Base-by-base conservation (phyloP, 1,139 yeast genomes). In the Yamadazyma sp. region DNA sequence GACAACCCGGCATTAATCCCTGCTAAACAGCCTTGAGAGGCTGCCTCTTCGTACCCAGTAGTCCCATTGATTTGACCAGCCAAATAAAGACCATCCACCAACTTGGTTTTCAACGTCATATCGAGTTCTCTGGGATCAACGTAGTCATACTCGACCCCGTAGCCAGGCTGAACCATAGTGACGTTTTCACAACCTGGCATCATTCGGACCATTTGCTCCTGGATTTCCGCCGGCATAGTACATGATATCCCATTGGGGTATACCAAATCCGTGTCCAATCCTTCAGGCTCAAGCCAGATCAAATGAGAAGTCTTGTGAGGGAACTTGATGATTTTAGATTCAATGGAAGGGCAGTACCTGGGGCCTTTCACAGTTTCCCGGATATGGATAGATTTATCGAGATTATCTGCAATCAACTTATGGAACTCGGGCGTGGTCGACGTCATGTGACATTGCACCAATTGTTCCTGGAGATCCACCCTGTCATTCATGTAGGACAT, bases 31-130 rank as follows among this genome's bases (percentile, higher is more conserved):
- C 99, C 99, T 57, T 92, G 98, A 0, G 98, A 83, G 2, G 97
- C 96, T 0, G 99, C 99, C 59, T 94, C 99, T 64, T 94, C 99
- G 54, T 94, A 94, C 0, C 99, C 99, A 0, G 99, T 94, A 1
- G 99, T 94, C 33, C 99, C 99, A 57, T 94, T 94, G 32, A 94
- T 94, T 62, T 94, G 99, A 1, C 99, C 99, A 0, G 98, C 99
- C 39, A 94, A 69, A 55, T 67, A 94, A 32, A 94, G 64, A 0
- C 98, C 98, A 14, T 73, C 66, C 1, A 94, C 81, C 5, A 79
- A 62, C 54, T 87, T 89, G 0, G 98, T 88, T 57, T 92, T 96
- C 34, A 94, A 62, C 0, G 95, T 86, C 37, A 73, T 75, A 39
- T 75, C 73, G 40, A 94, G 70, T 54, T 91, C 97, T 46, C 96